Percentiles rank a stretch among this genome's conserved stretches.
Conservation (phyloP, 2,329 filamentous ascomycete genomes). For the Diplodia corticola region DNA sequence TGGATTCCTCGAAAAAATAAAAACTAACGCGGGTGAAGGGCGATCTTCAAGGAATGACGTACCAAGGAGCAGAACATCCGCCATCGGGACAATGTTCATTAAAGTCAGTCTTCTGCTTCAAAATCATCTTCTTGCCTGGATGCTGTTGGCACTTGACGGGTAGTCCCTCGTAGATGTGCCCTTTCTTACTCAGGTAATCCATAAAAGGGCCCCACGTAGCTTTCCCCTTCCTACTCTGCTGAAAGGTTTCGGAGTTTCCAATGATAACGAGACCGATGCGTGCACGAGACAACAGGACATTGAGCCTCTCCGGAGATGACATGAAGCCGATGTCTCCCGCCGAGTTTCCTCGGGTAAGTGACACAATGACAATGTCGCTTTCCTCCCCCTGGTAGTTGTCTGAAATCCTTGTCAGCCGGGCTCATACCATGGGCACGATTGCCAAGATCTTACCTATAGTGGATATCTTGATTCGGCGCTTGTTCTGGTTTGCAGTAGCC, state of each 20-base stretch:
- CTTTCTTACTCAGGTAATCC: constrained; percentile 52
- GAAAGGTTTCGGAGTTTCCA: constrained; percentile 68
- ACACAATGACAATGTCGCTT: constrained; percentile 68
- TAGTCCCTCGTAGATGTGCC: constrained; percentile 45
- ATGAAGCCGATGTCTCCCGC: constrained; percentile 70
- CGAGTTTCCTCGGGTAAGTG: constrained; percentile 66
- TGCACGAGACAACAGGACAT: constrained; percentile 69
- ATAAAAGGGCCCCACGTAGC: constrained; percentile 61
- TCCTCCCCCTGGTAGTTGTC: constrained; percentile 82
- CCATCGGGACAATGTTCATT: constrained; percentile 65
- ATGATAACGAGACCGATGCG: constrained; percentile 67
- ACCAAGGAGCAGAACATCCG: constrained; percentile 67
- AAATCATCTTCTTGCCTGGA: constrained; percentile 48
- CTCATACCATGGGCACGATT: neutral
- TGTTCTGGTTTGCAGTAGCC: constrained; percentile 53
- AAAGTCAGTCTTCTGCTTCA: constrained; percentile 60
- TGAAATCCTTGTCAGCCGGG: constrained; percentile 32
- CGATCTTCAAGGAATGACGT: too few relatives aligned
- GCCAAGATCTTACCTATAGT: constrained; percentile 61
- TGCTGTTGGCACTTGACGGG: constrained; percentile 40
- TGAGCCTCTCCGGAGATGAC: constrained; percentile 63
- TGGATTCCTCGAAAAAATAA: neutral
- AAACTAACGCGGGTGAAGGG: too few relatives aligned
- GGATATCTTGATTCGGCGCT: constrained; percentile 60
- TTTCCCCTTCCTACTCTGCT: constrained; percentile 58